phyloP scores from a whole-genome alignment of 176 grass and related monocot species.

The Cenchrus purpureus region DNA sequence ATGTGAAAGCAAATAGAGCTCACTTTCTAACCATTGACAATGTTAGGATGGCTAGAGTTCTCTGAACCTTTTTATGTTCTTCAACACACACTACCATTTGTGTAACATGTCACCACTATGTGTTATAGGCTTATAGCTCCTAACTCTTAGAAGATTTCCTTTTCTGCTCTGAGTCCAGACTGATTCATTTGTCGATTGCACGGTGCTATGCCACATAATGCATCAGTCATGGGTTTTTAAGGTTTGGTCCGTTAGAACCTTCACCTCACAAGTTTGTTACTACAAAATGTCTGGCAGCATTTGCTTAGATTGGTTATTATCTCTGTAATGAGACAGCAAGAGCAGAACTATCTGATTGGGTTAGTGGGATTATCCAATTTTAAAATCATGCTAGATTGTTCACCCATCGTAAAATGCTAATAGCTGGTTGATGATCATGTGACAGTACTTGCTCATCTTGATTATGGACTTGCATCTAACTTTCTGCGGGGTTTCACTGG shows the following conservation, averaged over 20 bases:
- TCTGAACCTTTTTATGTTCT: not conserved
- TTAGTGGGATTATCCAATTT: not conserved
- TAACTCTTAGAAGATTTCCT: not conserved
- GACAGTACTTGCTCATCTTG: conserved; percentile 16
- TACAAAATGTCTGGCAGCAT: not conserved
- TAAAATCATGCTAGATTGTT: not conserved
- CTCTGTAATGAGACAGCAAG: not conserved
- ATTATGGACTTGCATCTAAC: not conserved
- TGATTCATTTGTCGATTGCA: not conserved
- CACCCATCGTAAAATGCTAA: not conserved
- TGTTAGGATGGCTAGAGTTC: not conserved
- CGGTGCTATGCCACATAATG: not conserved
- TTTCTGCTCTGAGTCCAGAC: not conserved
- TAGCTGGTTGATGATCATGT: too few species aligned
- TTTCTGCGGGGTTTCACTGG: conserved; percentile 5
- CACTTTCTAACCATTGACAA: not conserved
- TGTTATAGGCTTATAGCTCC: not conserved
- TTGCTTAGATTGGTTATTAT: conserved; percentile 1
- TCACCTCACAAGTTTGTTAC: not conserved
- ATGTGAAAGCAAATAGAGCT: not conserved
- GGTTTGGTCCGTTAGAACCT: not conserved
- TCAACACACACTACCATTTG: not conserved
- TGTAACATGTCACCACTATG: not conserved
- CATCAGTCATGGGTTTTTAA: not conserved
- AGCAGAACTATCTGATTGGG: not conserved